Evolutionary conservation across 1,139 yeast genomes (phyloP).

Genomic region (Debaryomyces udenii): DNA sequence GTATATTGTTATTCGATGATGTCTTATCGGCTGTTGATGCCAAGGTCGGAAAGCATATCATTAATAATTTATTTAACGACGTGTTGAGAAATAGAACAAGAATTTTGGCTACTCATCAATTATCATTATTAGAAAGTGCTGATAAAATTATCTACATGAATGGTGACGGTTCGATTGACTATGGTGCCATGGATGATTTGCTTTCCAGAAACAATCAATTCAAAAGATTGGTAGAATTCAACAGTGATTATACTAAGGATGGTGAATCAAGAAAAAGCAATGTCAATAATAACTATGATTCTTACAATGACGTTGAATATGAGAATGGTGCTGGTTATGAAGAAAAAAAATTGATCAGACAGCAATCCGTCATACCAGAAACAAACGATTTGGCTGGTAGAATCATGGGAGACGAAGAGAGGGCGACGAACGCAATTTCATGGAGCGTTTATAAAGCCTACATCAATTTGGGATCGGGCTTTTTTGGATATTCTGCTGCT

Average conservation of each 20-base stretch:
- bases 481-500: slow-evolving; percentile 31
- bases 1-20: slow-evolving; percentile 41
- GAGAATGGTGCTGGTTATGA: slow-evolving; percentile 16
- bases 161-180: slow-evolving; percentile 39
- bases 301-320: slow-evolving; percentile 18
- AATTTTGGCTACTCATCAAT: slow-evolving; percentile 44
- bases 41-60: slow-evolving; percentile 42
- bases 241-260: slow-evolving; percentile 19
- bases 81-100: slow-evolving; percentile 33
- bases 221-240: slow-evolving; percentile 31
- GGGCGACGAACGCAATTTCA: slow-evolving; percentile 43
- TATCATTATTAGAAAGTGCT: slow-evolving; percentile 36
- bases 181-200: slow-evolving; percentile 35
- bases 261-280: slow-evolving; percentile 2
- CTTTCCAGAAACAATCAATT: slow-evolving; percentile 27
- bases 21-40: slow-evolving; percentile 49
- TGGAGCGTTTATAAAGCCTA: slow-evolving; percentile 41
- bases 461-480: slow-evolving; percentile 44
- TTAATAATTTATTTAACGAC: slow-evolving; percentile 35
- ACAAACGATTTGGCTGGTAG: slow-evolving; percentile 24
- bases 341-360: slow-evolving; percentile 8
- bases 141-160: slow-evolving; percentile 36
- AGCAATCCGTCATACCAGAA: slow-evolving; percentile 7
- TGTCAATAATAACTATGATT: not conserved
- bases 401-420: slow-evolving; percentile 41